Percentiles rank a stretch among this genome's conserved stretches.
These are phyloP conservation scores for Zygoascus tannicola DNA, from an alignment of 805 yeast species.

Conservation along the genomic window DNA sequence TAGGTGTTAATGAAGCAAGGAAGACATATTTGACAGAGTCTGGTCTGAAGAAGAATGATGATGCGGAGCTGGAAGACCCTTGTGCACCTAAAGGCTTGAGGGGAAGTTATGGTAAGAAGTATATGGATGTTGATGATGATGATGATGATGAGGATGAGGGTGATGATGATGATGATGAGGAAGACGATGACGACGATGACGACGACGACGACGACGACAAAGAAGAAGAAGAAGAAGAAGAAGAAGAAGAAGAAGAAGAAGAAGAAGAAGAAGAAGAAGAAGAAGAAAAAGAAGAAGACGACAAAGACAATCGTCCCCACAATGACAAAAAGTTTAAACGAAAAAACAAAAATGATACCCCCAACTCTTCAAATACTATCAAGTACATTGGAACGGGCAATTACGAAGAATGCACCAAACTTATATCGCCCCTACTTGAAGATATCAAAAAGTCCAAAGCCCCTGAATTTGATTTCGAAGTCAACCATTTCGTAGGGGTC, in stretches of 20 bases:
- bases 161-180: conserved; percentile 10
- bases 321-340: not conserved
- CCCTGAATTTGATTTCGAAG: conserved; percentile 71
- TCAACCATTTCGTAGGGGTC: conserved; percentile 83
- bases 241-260: conserved; percentile 11
- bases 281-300: conserved; percentile 9
- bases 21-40: conserved; percentile 43
- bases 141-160: conserved; percentile 7
- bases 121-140: conserved; percentile 7
- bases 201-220: conserved; percentile 11
- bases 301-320: not conserved
- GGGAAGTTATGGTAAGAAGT: conserved; percentile 2
- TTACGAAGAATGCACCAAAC: conserved; percentile 60
- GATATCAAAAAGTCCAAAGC: conserved; percentile 7
- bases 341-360: conserved; percentile 2
- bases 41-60: conserved; percentile 9
- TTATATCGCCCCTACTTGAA: conserved; percentile 59
- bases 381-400: conserved; percentile 66
- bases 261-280: conserved; percentile 14
- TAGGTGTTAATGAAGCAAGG: conserved; percentile 93
- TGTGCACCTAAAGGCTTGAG: conserved; percentile 65
- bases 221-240: conserved; percentile 9
- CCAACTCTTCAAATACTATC: not conserved
- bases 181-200: conserved; percentile 14
- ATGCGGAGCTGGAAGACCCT: conserved; percentile 49